These are phyloP conservation scores for Boletus rex-veris DNA, from an alignment of 768 basidiomycete species.

Conservation along the genomic window DNA sequence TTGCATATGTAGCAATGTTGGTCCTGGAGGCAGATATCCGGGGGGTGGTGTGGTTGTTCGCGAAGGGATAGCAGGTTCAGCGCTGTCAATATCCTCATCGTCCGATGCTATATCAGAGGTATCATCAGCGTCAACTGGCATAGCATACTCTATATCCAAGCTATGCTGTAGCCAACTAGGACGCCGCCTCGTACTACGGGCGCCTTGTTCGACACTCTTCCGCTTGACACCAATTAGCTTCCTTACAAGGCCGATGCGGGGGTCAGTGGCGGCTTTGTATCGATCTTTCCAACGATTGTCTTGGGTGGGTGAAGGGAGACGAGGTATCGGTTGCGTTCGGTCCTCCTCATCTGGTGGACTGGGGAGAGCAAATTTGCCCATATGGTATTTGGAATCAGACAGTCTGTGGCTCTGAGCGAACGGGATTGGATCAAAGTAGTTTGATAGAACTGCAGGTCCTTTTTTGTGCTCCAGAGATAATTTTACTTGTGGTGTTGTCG, in stretches of 20 bases:
- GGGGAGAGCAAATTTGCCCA: constrained; percentile 71
- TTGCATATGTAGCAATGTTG: constrained; percentile 60
- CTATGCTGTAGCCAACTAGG: constrained; percentile 45
- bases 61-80: constrained; percentile 31
- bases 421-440: constrained; percentile 68
- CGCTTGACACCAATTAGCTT: constrained; percentile 71
- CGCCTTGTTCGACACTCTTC: constrained; percentile 44
- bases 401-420: constrained; percentile 61
- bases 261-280: constrained; percentile 67
- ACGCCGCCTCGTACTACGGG: constrained; percentile 33
- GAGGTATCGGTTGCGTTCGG: constrained; percentile 26
- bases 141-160: constrained; percentile 43
- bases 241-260: constrained; percentile 62
- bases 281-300: constrained; percentile 44
- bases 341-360: constrained; percentile 57
- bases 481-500: constrained; percentile 53
- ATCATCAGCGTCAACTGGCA: constrained; percentile 36
- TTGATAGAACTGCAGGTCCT: constrained; percentile 19
- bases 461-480: constrained; percentile 32
- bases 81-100: constrained; percentile 36
- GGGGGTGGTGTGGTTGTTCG: constrained; percentile 71
- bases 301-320: constrained; percentile 13
- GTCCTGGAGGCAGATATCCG: constrained; percentile 66
- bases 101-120: constrained; percentile 40
- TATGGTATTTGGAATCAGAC: constrained; percentile 68